Evolutionary conservation across 768 basidiomycete genomes (phyloP).

Genomic region (Mrakia frigida): DNA sequence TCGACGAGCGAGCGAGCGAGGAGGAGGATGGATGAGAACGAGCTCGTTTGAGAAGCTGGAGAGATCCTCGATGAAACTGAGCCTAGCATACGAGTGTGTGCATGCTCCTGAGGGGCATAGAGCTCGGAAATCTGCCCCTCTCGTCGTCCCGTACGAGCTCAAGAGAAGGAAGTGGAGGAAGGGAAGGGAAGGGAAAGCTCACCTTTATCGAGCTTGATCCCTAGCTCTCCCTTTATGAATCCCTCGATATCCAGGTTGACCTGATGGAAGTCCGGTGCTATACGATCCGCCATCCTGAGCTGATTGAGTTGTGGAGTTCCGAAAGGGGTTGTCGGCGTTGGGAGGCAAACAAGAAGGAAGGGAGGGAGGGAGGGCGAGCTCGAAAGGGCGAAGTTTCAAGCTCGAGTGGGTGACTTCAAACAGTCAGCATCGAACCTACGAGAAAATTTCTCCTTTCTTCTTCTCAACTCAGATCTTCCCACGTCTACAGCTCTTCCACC

Average conservation of each 20-base stretch:
- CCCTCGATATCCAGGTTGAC: slow-evolving; percentile 77
- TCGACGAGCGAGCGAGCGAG: background rate
- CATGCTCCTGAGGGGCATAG: background rate
- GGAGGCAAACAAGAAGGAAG: background rate
- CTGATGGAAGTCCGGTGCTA: slow-evolving; percentile 90
- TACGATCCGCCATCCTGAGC: slow-evolving; percentile 46
- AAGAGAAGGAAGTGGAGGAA: background rate
- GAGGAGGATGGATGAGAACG: background rate
- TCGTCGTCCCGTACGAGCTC: slow-evolving; percentile 1
- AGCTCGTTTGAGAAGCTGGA: background rate
- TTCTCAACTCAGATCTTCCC: background rate
- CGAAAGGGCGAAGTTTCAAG: background rate
- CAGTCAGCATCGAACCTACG: background rate
- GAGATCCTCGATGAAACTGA: background rate
- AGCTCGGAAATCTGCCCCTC: background rate
- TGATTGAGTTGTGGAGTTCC: background rate
- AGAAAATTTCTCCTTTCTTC: background rate
- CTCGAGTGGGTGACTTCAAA: background rate
- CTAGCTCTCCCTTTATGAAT: slow-evolving; percentile 73
- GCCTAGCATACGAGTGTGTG: background rate
- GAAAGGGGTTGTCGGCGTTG: background rate
- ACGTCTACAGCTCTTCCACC: background rate
- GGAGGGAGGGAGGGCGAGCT: background rate
- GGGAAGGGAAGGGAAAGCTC: slow-evolving; percentile 29
- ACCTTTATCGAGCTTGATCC: slow-evolving; percentile 90